Evolutionary conservation across 225 moss, liverwort and hornwort genomes (phyloP).

Genomic region (Bryum argenteum): DNA sequence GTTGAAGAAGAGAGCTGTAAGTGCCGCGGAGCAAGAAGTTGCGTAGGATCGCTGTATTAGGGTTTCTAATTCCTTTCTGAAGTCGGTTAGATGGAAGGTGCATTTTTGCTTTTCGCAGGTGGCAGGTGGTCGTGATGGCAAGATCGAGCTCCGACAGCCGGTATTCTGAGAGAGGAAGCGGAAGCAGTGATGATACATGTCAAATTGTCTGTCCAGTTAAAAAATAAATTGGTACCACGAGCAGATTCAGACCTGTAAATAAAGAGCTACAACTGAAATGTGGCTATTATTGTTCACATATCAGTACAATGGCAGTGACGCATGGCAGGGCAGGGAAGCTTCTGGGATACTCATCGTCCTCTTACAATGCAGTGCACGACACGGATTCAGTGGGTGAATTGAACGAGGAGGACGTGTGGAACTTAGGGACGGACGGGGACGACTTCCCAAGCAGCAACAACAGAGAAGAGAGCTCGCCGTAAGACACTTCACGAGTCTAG

Average conservation of each 20-base stretch:
- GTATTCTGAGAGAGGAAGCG: conserved; percentile 39
- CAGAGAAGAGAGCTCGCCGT: conserved; percentile 43
- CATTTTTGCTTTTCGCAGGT: conserved; percentile 23
- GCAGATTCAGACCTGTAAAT: too few relatives aligned
- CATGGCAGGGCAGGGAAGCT: conserved; percentile 84
- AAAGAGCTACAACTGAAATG: too few relatives aligned
- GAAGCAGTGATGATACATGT: too few relatives aligned
- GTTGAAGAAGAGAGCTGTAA: conserved; percentile 39
- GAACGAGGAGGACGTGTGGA: conserved; percentile 88
- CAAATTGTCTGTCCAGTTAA: too few relatives aligned
- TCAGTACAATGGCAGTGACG: too few relatives aligned
- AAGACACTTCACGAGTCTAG: too few relatives aligned
- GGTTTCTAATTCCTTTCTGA: conserved; percentile 37
- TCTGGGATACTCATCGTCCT: conserved; percentile 65
- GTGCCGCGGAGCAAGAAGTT: too few relatives aligned
- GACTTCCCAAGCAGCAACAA: conserved; percentile 26
- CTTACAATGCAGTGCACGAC: conserved; percentile 45
- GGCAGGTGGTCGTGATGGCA: conserved; percentile 36
- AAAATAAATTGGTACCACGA: too few relatives aligned
- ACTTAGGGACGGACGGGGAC: conserved; percentile 43
- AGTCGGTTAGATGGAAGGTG: too few relatives aligned
- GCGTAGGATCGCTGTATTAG: too few relatives aligned
- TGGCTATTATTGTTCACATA: too few relatives aligned
- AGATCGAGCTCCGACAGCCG: conserved; percentile 50
- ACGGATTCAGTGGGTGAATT: conserved; percentile 62